Base-by-base conservation (phyloP, 345 rosid species). In the Barbarea vulgaris region DNA sequence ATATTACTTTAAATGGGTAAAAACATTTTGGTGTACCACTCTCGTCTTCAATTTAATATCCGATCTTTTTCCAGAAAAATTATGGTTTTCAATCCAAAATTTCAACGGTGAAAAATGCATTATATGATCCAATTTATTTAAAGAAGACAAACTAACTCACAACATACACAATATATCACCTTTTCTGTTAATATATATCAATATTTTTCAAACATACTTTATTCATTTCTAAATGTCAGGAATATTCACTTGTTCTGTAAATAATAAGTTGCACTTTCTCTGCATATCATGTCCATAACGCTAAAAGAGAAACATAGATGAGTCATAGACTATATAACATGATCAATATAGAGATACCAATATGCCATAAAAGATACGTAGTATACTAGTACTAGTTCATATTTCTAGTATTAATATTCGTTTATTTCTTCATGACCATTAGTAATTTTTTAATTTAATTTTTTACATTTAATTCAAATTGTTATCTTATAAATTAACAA, bases 291-390 rank as follows among this genome's bases (percentile, higher is more conserved):
- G 70, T 30, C 55, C 47, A 41, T 64, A 41, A 19, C n/a, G 41
- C 53, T 51, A 44, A 55, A 74, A 65, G 51, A 74, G 39, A 44
- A 10, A 46, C 12, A 14, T 55, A 42, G 65, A 64, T 64, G 71
- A 61, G 54, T 27, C 52, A 73, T 22, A 73, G 22, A 54, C 56
- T 39, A 7, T 27, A 12, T 41, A 28, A 31, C 33, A 46, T 46
- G 46, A 46, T 58, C 25, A 9, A 69, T 30, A 31, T 44, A 69
- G 9, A 55, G 55, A 42, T 28, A 11, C n/a, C 63, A 25, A 27
- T 37, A 68, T 39, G 14, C 69, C 22, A 37, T 13, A 62, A 62
- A 39, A 9, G 54, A 41, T 63, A 73, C 62, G 31, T 61, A 72
- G 60, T 21, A 21, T n/a, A n/a, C n/a, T 72, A 61, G 60, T 72